Evolutionary conservation across 2,329 filamentous ascomycete genomes (phyloP), one percentile per base, ranked within the genome.

Genomic region (Fusarium temperatum): DNA sequence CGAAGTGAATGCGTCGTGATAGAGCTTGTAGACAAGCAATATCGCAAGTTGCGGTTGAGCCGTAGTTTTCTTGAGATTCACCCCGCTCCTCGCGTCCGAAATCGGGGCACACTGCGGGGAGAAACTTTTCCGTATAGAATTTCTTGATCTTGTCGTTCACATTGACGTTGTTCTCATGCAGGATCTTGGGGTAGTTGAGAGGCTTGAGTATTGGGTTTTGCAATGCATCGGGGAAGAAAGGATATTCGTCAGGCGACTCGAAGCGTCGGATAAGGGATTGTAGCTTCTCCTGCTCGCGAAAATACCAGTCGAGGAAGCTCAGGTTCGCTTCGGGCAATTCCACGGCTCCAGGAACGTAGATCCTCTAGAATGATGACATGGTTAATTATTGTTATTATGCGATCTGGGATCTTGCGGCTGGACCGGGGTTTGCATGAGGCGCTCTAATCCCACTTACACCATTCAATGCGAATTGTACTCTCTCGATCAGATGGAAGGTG

Each of bases 401-500:
- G 59, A 50, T 56, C 64, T 62, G 26, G 55, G 58, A 58, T 66
- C 44, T 51, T 59, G 39, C 35, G 55, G 30, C 36, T 36, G 61
- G 41, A 66, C 64, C 65, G 66, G 63, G 74, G 73, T 61, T 63
- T 54, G 68, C 64, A 72, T 72, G 56, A 72, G 51, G 41, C 41
- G 42, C 36, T 35, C 47, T 45, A 14, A 30, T 44, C 57, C 42
- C 71, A 68, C 74, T 70, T 73, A 83, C 82, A 80, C 81, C 87
- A 85, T 98, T 98, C 74, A 97, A 89, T 8, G 96, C 94, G 83
- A 98, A 99, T 83, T 99, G 96, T n/a, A 96, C 96, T 45, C 96
- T 92, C 85, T 99, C 96, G 80, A 98, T 98, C 44, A 99, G 88
- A 84, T 98, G 93, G 84, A 97, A 98, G 75, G 94, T 97, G 80